phyloP scores from a whole-genome alignment of 441 rosid species.

The Rhodomyrtus psidioides region DNA sequence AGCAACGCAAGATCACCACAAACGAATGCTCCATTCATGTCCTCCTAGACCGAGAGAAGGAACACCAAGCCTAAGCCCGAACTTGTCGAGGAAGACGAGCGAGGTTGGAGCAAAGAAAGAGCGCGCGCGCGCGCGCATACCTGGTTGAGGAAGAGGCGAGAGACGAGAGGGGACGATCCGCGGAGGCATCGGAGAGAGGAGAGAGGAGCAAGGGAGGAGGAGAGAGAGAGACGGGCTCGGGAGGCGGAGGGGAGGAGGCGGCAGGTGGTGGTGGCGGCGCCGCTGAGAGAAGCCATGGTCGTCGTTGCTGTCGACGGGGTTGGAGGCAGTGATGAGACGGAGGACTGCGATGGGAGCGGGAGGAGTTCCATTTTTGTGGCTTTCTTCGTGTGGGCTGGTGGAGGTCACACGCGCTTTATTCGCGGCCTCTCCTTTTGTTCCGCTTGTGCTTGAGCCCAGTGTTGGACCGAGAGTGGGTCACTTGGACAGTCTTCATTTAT shows the following conservation, averaged over 20 bases:
- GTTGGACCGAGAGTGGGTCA: background rate
- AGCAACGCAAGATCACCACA: background rate
- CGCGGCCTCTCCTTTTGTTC: constrained; percentile 1
- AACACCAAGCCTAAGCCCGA: background rate
- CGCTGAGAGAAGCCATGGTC: constrained; percentile 45
- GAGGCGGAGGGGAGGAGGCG: constrained; percentile 31
- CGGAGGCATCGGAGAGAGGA: constrained; percentile 38
- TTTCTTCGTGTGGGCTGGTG: background rate
- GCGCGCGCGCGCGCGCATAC: constrained; percentile 14
- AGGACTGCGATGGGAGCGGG: constrained; percentile 4
- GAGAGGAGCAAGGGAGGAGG: constrained; percentile 12
- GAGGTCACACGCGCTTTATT: background rate
- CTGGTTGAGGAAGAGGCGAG: constrained; percentile 31
- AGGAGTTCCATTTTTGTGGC: background rate
- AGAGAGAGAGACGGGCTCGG: constrained; percentile 16
- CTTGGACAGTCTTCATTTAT: background rate
- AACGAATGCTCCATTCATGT: background rate
- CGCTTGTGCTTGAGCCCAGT: background rate
- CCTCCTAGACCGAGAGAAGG: background rate
- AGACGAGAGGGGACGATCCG: constrained; percentile 26
- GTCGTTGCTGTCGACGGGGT: background rate
- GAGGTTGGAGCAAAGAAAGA: background rate
- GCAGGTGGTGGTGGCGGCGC: constrained; percentile 33
- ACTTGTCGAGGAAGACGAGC: background rate
- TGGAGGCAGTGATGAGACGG: constrained; percentile 7